Percentiles rank a stretch among this genome's conserved stretches.
Conservation (phyloP, 805 yeast genomes). For the Candida caryicola region DNA sequence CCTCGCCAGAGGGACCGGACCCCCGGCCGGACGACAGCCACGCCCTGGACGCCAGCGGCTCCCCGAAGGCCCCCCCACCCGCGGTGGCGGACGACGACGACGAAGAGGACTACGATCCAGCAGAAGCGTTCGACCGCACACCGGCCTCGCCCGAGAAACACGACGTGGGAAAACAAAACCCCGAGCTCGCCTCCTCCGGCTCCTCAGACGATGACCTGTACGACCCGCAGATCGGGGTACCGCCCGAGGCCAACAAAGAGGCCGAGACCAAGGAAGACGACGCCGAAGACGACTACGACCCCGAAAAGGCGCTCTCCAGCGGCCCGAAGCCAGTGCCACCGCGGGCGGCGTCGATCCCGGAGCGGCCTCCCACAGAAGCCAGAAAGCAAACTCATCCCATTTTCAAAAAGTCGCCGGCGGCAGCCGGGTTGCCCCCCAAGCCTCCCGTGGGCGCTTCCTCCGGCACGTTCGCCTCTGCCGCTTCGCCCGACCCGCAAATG, state of each 20-base stretch:
- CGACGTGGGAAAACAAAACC: too few species aligned
- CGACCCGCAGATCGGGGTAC: too few species aligned
- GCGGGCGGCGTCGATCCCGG: constrained; percentile 10
- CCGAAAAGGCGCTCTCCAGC: constrained; percentile 4
- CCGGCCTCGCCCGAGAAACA: too few species aligned
- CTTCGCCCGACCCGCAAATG: constrained; percentile 12
- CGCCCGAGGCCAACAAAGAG: too few species aligned
- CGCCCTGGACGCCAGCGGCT: too few species aligned
- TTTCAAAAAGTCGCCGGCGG: constrained; percentile 12
- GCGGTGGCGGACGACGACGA: too few species aligned
- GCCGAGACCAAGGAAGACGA: too few species aligned
- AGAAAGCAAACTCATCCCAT: not conserved
- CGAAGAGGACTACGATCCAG: constrained; percentile 30
- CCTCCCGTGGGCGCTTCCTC: constrained; percentile 20
- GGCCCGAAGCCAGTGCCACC: not conserved
- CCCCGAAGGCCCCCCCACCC: too few species aligned
- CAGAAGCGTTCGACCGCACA: constrained; percentile 14
- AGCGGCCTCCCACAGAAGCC: constrained; percentile 10
- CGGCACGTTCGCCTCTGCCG: not conserved
- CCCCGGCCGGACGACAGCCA: too few species aligned
- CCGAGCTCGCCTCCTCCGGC: constrained; percentile 1
- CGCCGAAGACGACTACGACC: constrained; percentile 14
- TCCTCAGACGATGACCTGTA: too few species aligned
- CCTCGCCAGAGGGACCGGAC: too few species aligned
- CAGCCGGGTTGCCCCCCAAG: constrained; percentile 28